phyloP scores from a whole-genome alignment of 129 eudicot genomes.

The Saposhnikovia divaricata region DNA sequence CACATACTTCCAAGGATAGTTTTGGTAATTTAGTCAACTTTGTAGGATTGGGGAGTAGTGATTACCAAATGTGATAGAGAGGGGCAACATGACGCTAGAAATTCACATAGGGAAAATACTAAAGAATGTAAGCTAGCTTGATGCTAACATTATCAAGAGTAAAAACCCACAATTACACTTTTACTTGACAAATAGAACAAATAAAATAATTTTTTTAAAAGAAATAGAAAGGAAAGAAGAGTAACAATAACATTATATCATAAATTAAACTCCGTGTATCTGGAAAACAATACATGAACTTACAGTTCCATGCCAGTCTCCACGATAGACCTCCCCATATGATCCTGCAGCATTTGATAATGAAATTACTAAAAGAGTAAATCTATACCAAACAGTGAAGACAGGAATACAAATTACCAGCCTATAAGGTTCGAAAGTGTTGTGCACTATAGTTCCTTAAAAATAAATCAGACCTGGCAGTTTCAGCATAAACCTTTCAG shows the following conservation, averaged over 20 bases:
- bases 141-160: background rate
- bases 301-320: conserved; percentile 99
- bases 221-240: background rate
- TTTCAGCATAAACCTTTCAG: background rate
- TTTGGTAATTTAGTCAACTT: background rate
- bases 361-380: background rate
- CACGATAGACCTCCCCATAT: conserved; percentile 94
- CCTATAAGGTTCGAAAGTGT: background rate
- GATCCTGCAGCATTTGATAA: conserved; percentile 52
- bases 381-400: background rate
- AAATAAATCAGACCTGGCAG: background rate
- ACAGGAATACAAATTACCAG: no score
- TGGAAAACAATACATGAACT: conserved; percentile 22
- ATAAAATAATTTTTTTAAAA: background rate
- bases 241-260: background rate
- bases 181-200: background rate
- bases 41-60: background rate
- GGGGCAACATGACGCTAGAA: background rate
- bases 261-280: background rate
- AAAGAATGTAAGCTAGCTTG: background rate
- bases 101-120: background rate
- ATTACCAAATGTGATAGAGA: background rate
- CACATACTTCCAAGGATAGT: background rate
- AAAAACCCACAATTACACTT: background rate
- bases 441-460: background rate